Percentiles rank a stretch among this genome's conserved stretches.
These are phyloP conservation scores for Pythium scleroteichum DNA, from an alignment of 352 stramenopile genomes.

Conservation along the genomic window DNA sequence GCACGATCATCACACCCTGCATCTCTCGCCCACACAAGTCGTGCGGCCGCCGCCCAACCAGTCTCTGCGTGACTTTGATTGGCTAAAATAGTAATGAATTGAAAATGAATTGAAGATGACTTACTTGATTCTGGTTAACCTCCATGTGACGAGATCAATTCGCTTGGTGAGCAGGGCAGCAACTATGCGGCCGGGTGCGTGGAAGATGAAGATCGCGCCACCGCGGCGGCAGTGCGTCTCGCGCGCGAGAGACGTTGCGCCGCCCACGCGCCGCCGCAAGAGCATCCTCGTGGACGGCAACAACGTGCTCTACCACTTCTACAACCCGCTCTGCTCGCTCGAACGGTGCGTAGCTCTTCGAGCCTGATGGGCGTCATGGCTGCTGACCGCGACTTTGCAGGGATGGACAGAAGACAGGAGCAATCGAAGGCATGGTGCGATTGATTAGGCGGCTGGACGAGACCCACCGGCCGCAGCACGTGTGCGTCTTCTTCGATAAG, in stretches of 20 bases:
- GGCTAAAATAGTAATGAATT: slow-evolving; percentile 25
- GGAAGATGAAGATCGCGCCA: slow-evolving; percentile 17
- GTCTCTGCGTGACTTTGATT: slow-evolving; percentile 16
- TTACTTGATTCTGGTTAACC: slow-evolving; percentile 11
- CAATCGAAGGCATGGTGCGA: slow-evolving; percentile 28
- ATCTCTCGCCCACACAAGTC: slow-evolving; percentile 28
- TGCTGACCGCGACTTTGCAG: slow-evolving; percentile 3
- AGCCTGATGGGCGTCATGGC: not conserved
- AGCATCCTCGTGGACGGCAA: slow-evolving; percentile 36
- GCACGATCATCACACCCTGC: slow-evolving; percentile 28
- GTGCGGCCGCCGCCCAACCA: slow-evolving; percentile 20
- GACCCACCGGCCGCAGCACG: slow-evolving; percentile 25
- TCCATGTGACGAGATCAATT: not conserved
- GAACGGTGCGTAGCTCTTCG: slow-evolving; percentile 12
- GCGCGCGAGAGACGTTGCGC: not conserved
- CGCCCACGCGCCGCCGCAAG: slow-evolving; percentile 22
- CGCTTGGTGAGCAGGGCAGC: slow-evolving; percentile 9
- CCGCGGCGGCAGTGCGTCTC: slow-evolving; percentile 1
- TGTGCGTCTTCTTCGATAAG: slow-evolving; percentile 37
- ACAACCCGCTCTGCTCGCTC: slow-evolving; percentile 26
- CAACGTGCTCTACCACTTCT: slow-evolving; percentile 38
- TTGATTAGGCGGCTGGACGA: slow-evolving; percentile 22
- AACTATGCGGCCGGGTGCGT: slow-evolving; percentile 11
- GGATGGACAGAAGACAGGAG: slow-evolving; percentile 22
- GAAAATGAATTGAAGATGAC: slow-evolving; percentile 22